Base-by-base conservation (phyloP, 1,284 basidiomycete species). In the Hemileia vastatrix region DNA sequence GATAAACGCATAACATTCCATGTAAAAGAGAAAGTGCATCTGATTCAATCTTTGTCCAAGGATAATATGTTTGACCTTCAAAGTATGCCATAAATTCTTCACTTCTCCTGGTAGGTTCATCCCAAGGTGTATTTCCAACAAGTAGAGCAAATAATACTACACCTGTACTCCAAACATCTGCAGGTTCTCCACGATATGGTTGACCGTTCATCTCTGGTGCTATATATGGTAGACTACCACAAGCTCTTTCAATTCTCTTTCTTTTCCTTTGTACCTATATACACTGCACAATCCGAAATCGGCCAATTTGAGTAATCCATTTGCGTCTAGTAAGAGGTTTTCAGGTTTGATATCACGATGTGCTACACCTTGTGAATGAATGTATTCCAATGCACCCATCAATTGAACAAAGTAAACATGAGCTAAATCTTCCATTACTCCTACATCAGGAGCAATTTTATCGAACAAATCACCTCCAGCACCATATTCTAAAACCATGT, bases 61-160 rank as follows among this genome's bases (percentile, higher is more conserved):
- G 94, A 1, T 81, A 80, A 68, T 90, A 83, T 5, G 82, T 74
- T 59, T 86, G 79, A 2, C 91, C 90, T 0, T 81, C 81, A 1
- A 87, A 72, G 76, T 88, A 98, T 4, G 83, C 83, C 24, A 77
- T 74, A 73, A 84, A 98, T 76, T 97, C 94, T 1, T 83, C 82
- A 65, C 87, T 89, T 18, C 81, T 80, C 0, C 77, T 73, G 0
- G 91, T 90, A 2, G 94, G 91, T 73, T 95, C 88, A 72, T 97
- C 94, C 94, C 94, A 97, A 1, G 94, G 94, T 0, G 94, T 97
- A 74, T 94, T 91, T 94, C 94, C 94, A 3, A 84, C 86, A 0
- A 97, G 80, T 64, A 97, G 78, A 0, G 94, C 91, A 73, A 90
- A 97, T 0, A 98, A 79, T 40, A 98, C 94, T 13, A 97, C 88